phyloP scores from a whole-genome alignment of 148 eudicot species.

The Rhododendron mucronatum region DNA sequence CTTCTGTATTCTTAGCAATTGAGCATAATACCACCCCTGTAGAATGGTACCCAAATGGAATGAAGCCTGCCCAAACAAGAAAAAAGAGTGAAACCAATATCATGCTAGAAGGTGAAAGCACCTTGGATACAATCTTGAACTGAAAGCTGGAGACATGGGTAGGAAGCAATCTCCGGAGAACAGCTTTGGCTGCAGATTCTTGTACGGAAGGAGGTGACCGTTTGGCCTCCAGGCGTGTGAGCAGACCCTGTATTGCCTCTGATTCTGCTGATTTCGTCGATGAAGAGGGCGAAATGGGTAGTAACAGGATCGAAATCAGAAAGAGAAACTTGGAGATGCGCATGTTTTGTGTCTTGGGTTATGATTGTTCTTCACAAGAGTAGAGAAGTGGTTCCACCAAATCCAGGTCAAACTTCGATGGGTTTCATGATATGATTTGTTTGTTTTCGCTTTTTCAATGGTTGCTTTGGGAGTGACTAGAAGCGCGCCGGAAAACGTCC shows the following conservation, averaged over 20 bases:
- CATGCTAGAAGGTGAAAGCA: constrained; percentile 5
- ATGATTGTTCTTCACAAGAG: neutral
- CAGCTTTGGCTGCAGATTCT: constrained; percentile 58
- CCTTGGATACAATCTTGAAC: constrained; percentile 67
- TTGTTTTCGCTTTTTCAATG: neutral
- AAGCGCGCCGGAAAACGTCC: too few species aligned
- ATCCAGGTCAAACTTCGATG: neutral
- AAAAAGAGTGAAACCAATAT: neutral
- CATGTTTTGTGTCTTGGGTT: constrained; percentile 9
- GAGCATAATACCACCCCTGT: neutral
- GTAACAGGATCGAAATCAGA: constrained; percentile 19
- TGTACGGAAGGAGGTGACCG: constrained; percentile 44
- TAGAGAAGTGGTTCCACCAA: neutral
- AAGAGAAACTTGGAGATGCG: neutral
- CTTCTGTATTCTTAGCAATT: neutral
- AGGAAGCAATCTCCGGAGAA: constrained; percentile 75
- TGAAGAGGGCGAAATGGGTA: constrained; percentile 18
- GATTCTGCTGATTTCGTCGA: constrained; percentile 18
- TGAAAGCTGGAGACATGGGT: constrained; percentile 60
- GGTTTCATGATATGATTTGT: neutral
- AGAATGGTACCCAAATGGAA: neutral
- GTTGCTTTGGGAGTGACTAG: too few species aligned
- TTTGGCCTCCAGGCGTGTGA: constrained; percentile 46
- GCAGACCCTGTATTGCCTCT: constrained; percentile 36
- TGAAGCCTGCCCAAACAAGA: neutral